A percentile compares a stretch with the other conserved stretches of the same genome.
Evolutionary conservation across 169 alveolate species (phyloP).

Genomic region (Perkinsus olseni): DNA sequence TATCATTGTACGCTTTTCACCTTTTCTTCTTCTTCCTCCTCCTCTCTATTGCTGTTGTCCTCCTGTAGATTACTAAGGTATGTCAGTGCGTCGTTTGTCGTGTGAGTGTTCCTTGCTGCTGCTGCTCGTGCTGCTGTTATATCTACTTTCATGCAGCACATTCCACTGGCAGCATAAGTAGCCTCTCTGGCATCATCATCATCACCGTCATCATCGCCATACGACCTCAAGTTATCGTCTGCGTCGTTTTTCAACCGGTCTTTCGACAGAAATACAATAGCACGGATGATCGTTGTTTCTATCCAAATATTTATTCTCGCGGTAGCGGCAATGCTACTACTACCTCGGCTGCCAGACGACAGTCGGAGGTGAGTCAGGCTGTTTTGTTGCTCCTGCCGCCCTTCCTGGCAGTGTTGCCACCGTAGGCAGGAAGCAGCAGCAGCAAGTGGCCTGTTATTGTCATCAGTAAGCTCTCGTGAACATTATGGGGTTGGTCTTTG

Average conservation of each 20-base stretch:
- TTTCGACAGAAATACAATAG: not conserved
- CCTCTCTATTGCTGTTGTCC: not conserved
- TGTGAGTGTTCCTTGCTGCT: no score
- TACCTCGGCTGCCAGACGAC: no score
- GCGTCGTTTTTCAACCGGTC: slow-evolving; percentile 4
- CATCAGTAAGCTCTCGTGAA: not conserved
- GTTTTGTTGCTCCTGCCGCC: no score
- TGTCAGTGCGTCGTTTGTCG: not conserved
- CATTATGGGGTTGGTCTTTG: not conserved
- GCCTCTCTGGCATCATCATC: no score
- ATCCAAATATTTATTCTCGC: not conserved
- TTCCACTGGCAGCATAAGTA: no score
- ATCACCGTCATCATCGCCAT: no score
- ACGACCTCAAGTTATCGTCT: not conserved
- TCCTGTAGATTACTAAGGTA: not conserved
- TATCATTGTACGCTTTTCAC: not conserved
- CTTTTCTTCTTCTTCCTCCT: not conserved
- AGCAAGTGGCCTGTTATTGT: not conserved
- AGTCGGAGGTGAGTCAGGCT: no score
- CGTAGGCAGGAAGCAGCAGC: not conserved
- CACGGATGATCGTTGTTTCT: not conserved
- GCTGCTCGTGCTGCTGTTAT: no score
- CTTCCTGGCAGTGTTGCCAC: not conserved
- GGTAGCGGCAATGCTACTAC: not conserved
- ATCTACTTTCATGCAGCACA: no score